These are phyloP conservation scores for Phytophthora kernoviae DNA, from an alignment of 352 stramenopile species.

Conservation along the genomic window DNA sequence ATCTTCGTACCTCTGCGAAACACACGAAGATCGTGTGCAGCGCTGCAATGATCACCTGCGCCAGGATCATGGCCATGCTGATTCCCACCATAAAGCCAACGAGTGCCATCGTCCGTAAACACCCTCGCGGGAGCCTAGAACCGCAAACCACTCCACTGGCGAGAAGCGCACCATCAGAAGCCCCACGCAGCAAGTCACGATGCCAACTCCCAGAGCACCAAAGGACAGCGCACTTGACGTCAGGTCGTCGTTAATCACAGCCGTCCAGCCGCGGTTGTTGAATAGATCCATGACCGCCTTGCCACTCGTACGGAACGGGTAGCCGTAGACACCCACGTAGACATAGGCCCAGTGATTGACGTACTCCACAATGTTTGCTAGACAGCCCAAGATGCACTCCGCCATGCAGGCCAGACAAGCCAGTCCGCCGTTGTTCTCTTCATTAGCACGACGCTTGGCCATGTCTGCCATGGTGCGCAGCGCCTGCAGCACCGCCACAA, in stretches of 20 bases:
- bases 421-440: slow-evolving; percentile 78
- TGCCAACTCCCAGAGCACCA: slow-evolving; percentile 78
- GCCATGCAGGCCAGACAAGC: slow-evolving; percentile 87
- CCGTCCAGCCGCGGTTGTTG: slow-evolving; percentile 84
- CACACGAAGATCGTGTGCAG: slow-evolving; percentile 90
- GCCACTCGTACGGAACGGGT: slow-evolving; percentile 82
- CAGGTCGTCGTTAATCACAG: slow-evolving; percentile 91
- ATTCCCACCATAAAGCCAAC: slow-evolving; percentile 84
- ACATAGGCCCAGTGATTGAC: slow-evolving; percentile 92
- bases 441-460: slow-evolving; percentile 65
- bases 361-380: slow-evolving; percentile 89
- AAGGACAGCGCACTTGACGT: slow-evolving; percentile 83
- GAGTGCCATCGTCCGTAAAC: slow-evolving; percentile 63
- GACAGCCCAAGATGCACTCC: slow-evolving; percentile 85
- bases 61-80: slow-evolving; percentile 85
- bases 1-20: slow-evolving; percentile 73
- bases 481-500: slow-evolving; percentile 87
- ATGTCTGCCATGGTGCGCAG: slow-evolving; percentile 76
- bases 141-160: slow-evolving; percentile 59
- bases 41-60: slow-evolving; percentile 82
- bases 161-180: slow-evolving; percentile 75
- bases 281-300: slow-evolving; percentile 91
- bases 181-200: slow-evolving; percentile 66
- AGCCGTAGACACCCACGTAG: slow-evolving; percentile 91
- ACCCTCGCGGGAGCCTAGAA: slow-evolving; percentile 47